Conservation (phyloP, 2,329 filamentous ascomycete genomes). For the Epichloe festucae region DNA sequence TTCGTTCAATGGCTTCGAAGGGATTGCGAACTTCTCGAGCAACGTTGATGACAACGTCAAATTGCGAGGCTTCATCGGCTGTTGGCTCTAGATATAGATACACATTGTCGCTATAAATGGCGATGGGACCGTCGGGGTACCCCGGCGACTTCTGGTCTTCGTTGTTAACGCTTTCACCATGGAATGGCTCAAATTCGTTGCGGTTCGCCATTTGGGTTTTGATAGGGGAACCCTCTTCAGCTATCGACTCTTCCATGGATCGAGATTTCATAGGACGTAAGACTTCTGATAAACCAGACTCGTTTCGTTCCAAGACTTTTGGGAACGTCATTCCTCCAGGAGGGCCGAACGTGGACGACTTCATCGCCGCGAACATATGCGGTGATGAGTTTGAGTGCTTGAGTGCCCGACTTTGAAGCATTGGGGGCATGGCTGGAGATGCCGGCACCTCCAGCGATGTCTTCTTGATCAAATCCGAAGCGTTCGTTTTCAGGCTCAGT, state of each 20-base stretch:
- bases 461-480: constrained; percentile 38
- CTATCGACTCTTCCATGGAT: constrained; percentile 30
- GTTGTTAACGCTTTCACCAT: constrained; percentile 55
- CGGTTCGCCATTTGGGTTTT: constrained; percentile 49
- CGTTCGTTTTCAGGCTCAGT: constrained; percentile 62
- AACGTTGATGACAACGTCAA: constrained; percentile 77
- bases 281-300: constrained; percentile 46
- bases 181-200: constrained; percentile 41
- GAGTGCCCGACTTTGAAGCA: constrained; percentile 47
- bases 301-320: constrained; percentile 45
- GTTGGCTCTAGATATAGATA: constrained; percentile 72
- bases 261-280: constrained; percentile 37
- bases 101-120: constrained; percentile 67
- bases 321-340: constrained; percentile 51
- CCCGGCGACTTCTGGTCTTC: constrained; percentile 71
- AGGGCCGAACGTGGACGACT: constrained; percentile 47
- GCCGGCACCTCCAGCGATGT: constrained; percentile 40
- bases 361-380: constrained; percentile 48
- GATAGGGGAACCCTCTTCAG: constrained; percentile 46
- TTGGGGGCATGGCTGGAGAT: constrained; percentile 43
- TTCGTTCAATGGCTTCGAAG: constrained; percentile 33
- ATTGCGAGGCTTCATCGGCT: constrained; percentile 60
- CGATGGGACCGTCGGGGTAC: constrained; percentile 70
- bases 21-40: constrained; percentile 72
- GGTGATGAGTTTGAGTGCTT: constrained; percentile 58